These are phyloP conservation scores for Myriosclerotinia scirpicola DNA, from an alignment of 2,329 filamentous ascomycete genomes.

Conservation along the genomic window DNA sequence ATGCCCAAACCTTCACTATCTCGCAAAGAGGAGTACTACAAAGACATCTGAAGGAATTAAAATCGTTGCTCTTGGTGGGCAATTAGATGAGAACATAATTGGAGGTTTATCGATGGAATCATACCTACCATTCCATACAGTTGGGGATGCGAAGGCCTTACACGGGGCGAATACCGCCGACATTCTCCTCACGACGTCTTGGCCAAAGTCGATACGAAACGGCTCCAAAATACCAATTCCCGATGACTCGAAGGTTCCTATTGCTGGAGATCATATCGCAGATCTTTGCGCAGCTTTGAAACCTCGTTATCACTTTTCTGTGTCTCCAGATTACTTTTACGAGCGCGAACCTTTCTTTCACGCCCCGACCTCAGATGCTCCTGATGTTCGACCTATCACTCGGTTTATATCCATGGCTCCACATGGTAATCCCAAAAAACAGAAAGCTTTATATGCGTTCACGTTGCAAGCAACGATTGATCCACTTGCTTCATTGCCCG, in stretches of 20 bases:
- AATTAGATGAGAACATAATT: conserved; percentile 60
- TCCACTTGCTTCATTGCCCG: conserved; percentile 59
- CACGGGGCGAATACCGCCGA: conserved; percentile 77
- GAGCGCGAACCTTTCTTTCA: conserved; percentile 94
- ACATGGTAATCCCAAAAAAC: conserved; percentile 72
- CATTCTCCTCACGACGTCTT: conserved; percentile 82
- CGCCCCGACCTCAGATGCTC: conserved; percentile 50
- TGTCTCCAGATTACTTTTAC: conserved; percentile 64
- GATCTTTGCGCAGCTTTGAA: conserved; percentile 77
- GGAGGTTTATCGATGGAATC: conserved; percentile 67
- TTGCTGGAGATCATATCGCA: conserved; percentile 66
- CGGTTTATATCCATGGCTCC: conserved; percentile 88
- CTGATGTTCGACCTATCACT: conserved; percentile 64
- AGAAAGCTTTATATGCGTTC: conserved; percentile 81
- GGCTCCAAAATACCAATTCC: conserved; percentile 65
- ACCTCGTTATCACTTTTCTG: conserved; percentile 88
- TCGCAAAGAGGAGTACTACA: conserved; percentile 50
- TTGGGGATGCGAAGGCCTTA: conserved; percentile 72
- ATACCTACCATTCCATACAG: conserved; percentile 74
- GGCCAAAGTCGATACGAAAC: conserved; percentile 72
- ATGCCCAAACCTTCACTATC: conserved; percentile 78
- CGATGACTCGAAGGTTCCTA: conserved; percentile 51
- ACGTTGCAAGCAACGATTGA: conserved; percentile 65
- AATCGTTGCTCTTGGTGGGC: conserved; percentile 83
- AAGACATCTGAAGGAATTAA: conserved; percentile 88